phyloP scores from a whole-genome alignment of 768 basidiomycete species.

The Leccinum obscurum region DNA sequence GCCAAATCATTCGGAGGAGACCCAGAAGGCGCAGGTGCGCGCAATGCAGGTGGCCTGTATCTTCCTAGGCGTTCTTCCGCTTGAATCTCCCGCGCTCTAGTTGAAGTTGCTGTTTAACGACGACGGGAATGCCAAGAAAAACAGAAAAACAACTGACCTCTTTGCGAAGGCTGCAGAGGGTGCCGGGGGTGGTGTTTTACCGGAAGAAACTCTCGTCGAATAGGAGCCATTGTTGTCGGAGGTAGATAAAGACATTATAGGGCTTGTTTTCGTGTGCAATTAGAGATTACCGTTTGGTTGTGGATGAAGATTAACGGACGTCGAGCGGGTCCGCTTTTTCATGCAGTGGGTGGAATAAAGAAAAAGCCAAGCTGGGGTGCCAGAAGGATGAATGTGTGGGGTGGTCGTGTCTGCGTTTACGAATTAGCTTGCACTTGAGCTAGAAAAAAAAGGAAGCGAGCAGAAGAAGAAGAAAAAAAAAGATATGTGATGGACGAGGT shows the following conservation, averaged over 20 bases:
- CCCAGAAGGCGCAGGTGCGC: conserved; percentile 63
- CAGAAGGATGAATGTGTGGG: conserved; percentile 19
- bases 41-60: conserved; percentile 82
- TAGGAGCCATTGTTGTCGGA: conserved; percentile 80
- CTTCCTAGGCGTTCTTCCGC: conserved; percentile 70
- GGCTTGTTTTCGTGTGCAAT: conserved; percentile 55
- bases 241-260: conserved; percentile 92
- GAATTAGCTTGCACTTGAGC: conserved; percentile 35
- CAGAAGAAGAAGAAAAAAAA: conserved; percentile 8
- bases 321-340: conserved; percentile 28
- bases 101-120: conserved; percentile 14
- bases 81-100: conserved; percentile 83
- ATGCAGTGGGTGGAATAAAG: conserved; percentile 31
- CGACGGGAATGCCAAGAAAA: conserved; percentile 16
- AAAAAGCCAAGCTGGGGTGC: conserved; percentile 17
- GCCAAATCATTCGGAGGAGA: conserved; percentile 71
- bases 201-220: conserved; percentile 78
- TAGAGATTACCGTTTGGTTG: conserved; percentile 70
- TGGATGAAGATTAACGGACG: conserved; percentile 36
- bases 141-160: conserved; percentile 50
- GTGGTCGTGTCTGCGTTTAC: conserved; percentile 30
- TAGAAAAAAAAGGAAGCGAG: conserved; percentile 15
- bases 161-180: conserved; percentile 89
- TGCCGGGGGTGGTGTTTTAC: conserved; percentile 88
- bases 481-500: conserved; percentile 34